Percentiles rank a stretch among this genome's conserved stretches.
Evolutionary conservation across 495 filamentous ascomycete species (phyloP).

Genomic region (Aspergillus steynii): DNA sequence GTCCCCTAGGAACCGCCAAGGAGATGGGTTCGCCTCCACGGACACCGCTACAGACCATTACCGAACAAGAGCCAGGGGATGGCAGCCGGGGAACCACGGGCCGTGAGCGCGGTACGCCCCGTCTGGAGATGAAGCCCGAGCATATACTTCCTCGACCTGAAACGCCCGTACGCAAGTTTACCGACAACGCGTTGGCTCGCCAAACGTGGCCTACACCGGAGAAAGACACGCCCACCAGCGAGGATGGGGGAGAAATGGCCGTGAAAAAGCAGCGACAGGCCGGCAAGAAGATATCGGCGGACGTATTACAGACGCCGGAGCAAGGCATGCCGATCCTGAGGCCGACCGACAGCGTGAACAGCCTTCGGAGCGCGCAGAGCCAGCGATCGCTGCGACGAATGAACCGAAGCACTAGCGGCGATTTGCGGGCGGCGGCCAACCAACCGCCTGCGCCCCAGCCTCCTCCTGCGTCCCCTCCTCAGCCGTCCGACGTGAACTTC

Average conservation of each 20-base stretch:
- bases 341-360: constrained; percentile 31
- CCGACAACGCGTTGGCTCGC: constrained; percentile 52
- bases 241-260: constrained; percentile 15
- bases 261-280: constrained; percentile 12
- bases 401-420: constrained; percentile 73
- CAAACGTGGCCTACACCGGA: constrained; percentile 53
- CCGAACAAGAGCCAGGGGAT: constrained; percentile 39
- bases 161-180: constrained; percentile 46
- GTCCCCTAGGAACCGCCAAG: constrained; percentile 19
- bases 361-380: constrained; percentile 19
- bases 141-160: constrained; percentile 45
- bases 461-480: constrained; percentile 13
- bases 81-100: constrained; percentile 21
- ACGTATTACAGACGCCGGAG: constrained; percentile 32
- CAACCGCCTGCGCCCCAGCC: constrained; percentile 19
- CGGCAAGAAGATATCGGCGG: constrained; percentile 6
- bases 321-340: constrained; percentile 36
- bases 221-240: constrained; percentile 24
- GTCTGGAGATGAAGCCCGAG: constrained; percentile 43
- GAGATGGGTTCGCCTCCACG: constrained; percentile 36
- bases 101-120: constrained; percentile 35
- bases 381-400: constrained; percentile 71
- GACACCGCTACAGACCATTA: constrained; percentile 41
- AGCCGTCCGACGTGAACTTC: constrained; percentile 36
- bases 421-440: constrained; percentile 66